Conservation (phyloP, 345 rosid genomes). For the Pistacia vera region DNA sequence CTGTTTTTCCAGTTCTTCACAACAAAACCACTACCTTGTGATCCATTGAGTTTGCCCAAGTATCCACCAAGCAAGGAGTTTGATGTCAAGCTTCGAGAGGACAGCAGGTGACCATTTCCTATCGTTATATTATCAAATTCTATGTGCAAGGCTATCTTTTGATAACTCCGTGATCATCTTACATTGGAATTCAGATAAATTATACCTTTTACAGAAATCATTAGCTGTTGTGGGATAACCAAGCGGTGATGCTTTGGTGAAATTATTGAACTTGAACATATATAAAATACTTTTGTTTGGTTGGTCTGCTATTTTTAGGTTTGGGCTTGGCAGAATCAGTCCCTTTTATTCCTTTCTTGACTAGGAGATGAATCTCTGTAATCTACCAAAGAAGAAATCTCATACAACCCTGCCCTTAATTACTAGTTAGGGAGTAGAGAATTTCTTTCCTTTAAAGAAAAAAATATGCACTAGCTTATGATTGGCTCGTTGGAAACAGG, state of each 20-base stretch:
- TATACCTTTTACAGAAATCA: neutral
- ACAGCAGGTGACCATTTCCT: slow-evolving; percentile 38
- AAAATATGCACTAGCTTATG: neutral
- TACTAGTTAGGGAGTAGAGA: neutral
- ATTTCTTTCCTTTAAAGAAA: too few relatives aligned
- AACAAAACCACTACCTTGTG: slow-evolving; percentile 50
- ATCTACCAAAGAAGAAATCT: too few relatives aligned
- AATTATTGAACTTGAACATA: neutral
- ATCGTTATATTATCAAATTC: neutral
- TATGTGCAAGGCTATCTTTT: neutral
- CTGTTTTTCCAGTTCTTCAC: slow-evolving; percentile 45
- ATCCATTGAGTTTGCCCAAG: slow-evolving; percentile 56
- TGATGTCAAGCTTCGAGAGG: slow-evolving; percentile 45
- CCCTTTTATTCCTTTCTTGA: too few relatives aligned
- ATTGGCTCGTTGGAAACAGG: slow-evolving; percentile 30
- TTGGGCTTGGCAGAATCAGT: too few relatives aligned
- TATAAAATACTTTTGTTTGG: neutral
- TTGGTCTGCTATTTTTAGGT: neutral
- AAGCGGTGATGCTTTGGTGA: neutral
- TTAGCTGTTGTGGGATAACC: neutral
- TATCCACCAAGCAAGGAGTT: slow-evolving; percentile 60
- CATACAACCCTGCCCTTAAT: too few relatives aligned
- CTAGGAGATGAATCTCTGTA: too few relatives aligned
- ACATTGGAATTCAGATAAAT: neutral
- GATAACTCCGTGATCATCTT: neutral